These are phyloP conservation scores for Linum usitatissimum DNA, from an alignment of 345 rosid species.

Conservation along the genomic window DNA sequence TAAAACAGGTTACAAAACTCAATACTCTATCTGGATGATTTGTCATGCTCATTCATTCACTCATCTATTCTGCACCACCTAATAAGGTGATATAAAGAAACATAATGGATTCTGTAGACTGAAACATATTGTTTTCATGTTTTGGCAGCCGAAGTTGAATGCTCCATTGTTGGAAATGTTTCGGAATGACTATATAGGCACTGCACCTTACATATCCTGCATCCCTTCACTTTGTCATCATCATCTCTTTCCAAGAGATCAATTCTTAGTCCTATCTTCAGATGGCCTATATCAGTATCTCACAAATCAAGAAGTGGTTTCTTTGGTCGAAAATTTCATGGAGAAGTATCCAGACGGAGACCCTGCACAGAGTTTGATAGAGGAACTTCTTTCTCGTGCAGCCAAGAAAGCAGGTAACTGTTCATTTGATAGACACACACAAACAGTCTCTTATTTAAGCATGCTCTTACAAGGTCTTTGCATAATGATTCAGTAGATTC, in stretches of 20 bases:
- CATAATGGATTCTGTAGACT: neutral
- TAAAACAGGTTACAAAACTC: conserved; percentile 54
- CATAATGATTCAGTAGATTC: no score
- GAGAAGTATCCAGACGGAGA: conserved; percentile 95
- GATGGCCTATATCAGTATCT: conserved; percentile 95
- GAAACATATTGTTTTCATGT: neutral
- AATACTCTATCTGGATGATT: neutral
- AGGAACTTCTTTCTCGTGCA: conserved; percentile 84
- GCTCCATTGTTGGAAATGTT: conserved; percentile 77
- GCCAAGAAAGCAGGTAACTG: conserved; percentile 92
- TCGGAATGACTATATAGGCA: conserved; percentile 77
- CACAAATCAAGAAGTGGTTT: conserved; percentile 84
- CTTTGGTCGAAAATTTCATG: conserved; percentile 66
- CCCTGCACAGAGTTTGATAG: conserved; percentile 90
- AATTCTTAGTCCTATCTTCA: conserved; percentile 81
- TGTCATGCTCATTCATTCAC: neutral
- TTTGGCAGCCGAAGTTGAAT: conserved; percentile 77
- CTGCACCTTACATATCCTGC: conserved; percentile 77
- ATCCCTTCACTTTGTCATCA: conserved; percentile 79
- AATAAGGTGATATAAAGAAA: no score
- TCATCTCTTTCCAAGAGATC: conserved; percentile 68
- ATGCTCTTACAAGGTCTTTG: conserved; percentile 9
- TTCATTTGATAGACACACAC: neutral
- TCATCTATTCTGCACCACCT: neutral
- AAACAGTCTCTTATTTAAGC: neutral